A percentile compares a stretch with the other conserved stretches of the same genome.
phyloP scores from a whole-genome alignment of 257 asterid genomes.

The Primulina tabacum region DNA sequence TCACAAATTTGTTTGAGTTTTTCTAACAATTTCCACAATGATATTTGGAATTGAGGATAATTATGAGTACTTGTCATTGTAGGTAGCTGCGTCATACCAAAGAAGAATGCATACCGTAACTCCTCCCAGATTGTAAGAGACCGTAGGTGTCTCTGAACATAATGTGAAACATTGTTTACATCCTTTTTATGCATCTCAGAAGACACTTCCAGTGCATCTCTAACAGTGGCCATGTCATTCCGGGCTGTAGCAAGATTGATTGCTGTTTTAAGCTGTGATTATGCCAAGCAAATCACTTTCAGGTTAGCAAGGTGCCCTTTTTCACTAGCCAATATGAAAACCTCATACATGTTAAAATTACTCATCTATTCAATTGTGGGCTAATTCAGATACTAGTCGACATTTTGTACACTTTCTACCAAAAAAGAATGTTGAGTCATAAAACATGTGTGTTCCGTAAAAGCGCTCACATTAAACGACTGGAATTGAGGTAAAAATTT shows the following conservation, averaged over 20 bases:
- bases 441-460: background rate
- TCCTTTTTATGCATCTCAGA: conserved; percentile 93
- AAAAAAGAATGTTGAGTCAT: conserved; percentile 8
- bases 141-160: conserved; percentile 86
- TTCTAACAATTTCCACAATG: no score
- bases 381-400: background rate
- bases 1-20: no score
- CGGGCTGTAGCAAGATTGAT: conserved; percentile 79
- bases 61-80: background rate
- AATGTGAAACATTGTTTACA: conserved; percentile 71
- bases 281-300: conserved; percentile 27
- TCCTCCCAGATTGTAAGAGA: conserved; percentile 94
- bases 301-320: conserved; percentile 8
- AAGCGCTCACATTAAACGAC: background rate
- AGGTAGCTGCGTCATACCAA: background rate
- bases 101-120: conserved; percentile 58
- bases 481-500: conserved; percentile 4
- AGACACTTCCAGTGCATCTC: conserved; percentile 98
- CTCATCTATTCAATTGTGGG: background rate
- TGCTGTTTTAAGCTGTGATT: conserved; percentile 84
- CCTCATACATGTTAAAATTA: background rate
- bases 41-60: no score
- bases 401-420: background rate
- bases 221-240: conserved; percentile 90
- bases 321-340: background rate